Conservation (phyloP, 352 stramenopile species). For the Phytophthora megakarya region DNA sequence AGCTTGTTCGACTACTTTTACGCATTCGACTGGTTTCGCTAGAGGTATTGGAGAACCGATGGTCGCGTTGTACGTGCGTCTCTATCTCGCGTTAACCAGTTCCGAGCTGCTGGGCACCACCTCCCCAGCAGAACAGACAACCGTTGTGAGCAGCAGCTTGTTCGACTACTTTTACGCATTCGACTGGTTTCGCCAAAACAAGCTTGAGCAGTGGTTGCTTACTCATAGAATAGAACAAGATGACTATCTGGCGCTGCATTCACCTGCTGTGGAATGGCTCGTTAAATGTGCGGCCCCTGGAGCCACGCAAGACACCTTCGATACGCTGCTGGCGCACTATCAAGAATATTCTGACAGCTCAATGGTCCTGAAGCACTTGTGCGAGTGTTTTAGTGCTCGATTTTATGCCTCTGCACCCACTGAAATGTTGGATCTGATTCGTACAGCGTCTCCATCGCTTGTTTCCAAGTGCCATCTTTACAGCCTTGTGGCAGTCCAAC, state of each 20-base stretch:
- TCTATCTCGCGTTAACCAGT: constrained; percentile 81
- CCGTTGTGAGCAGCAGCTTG: constrained; percentile 70
- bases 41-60: constrained; percentile 90
- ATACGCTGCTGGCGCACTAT: constrained; percentile 79
- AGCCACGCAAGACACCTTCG: constrained; percentile 53
- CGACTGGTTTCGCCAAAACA: constrained; percentile 63
- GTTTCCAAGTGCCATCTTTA: constrained; percentile 74
- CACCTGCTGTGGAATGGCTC: constrained; percentile 88
- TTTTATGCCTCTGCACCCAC: constrained; percentile 63
- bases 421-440: constrained; percentile 76
- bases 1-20: constrained; percentile 92
- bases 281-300: constrained; percentile 67
- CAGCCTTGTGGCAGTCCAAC: constrained; percentile 67
- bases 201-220: constrained; percentile 57
- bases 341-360: constrained; percentile 82
- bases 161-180: constrained; percentile 92
- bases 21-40: constrained; percentile 74
- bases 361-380: constrained; percentile 91
- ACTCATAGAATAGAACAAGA: constrained; percentile 56
- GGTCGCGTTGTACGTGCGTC: constrained; percentile 83
- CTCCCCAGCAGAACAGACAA: constrained; percentile 42
- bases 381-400: constrained; percentile 67
- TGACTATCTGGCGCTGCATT: constrained; percentile 82
- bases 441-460: constrained; percentile 52
- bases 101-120: constrained; percentile 55